Base-by-base conservation (phyloP, 2,329 filamentous ascomycete genomes). In the Alternaria ethzedia region DNA sequence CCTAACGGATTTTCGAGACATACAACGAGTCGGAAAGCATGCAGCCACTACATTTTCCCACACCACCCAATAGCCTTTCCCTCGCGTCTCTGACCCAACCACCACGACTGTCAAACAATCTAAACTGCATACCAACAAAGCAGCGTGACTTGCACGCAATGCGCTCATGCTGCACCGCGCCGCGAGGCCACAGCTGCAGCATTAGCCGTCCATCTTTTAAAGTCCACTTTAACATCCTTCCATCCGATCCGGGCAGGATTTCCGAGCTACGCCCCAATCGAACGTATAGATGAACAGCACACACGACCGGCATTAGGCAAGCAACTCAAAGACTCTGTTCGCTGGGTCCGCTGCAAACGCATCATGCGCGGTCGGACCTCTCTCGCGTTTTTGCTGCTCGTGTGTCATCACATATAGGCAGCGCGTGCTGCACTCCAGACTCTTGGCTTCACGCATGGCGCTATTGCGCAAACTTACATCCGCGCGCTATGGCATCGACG, bases 181-280 rank as follows among this genome's bases (percentile, higher is more conserved):
- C 36, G 28, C 47, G 41, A 26, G 26, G 26, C 36, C 41, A 28
- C 32, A 30, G 21, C 25, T 46, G 49, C 32, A 59, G 30, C 55
- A 54, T 63, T 63, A 63, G 49, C 60, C 60, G 60, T 52, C 20
- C 46, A 59, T 49, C 50, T 49, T 59, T 49, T 9, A 41, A 60
- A 20, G 28, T 52, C 49, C 13, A 52, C 28, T 23, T n/a, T 41
- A 26, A 23, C n/a, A 57, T 62, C 50, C 56, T 59, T 59, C 45
- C n/a, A 59, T 55, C 60, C 60, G 60, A 59, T 59, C 44, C 50
- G 25, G 50, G 50, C 56, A 63, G 56, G 44, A 49, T 41, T 54
- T 50, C 56, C 60, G 60, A 63, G 26, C 60, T 59, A 47, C 50
- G 60, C 56, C 60, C 32, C 50, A 55, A 32, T 30, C 11, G 30